Percentiles rank a stretch among this genome's conserved stretches.
Conservation (phyloP, 2,329 filamentous ascomycete genomes). For the Neonectria faginata region DNA sequence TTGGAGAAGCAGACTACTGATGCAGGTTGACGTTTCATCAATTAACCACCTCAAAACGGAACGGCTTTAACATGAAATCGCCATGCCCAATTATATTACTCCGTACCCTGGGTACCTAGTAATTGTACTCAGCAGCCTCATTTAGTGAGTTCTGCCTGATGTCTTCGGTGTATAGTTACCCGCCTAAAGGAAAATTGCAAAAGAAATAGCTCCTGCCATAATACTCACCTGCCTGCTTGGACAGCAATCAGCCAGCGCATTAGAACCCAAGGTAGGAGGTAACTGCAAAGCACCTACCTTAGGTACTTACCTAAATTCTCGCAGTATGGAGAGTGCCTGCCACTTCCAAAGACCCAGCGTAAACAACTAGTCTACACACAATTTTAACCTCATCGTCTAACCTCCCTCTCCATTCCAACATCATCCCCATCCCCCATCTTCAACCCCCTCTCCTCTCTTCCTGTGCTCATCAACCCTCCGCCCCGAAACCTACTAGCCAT, state of each 20-base stretch:
- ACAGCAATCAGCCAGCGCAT: too few relatives aligned
- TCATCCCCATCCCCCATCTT: neutral
- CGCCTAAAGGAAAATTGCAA: neutral
- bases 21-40: neutral
- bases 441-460: neutral
- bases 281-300: neutral
- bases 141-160: neutral
- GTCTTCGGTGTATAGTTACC: neutral
- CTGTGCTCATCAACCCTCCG: neutral
- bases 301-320: too few relatives aligned
- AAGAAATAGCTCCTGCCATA: neutral
- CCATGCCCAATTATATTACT: neutral
- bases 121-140: too few relatives aligned
- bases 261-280: neutral
- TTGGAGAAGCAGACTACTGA: neutral
- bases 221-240: neutral
- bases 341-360: neutral
- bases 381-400: neutral
- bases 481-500: slow-evolving; percentile 11
- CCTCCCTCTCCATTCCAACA: neutral
- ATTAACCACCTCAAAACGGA: neutral
- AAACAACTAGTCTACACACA: neutral
- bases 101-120: too few relatives aligned
- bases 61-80: neutral
- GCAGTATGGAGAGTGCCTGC: neutral